Percentiles rank a stretch among this genome's conserved stretches.
phyloP scores from a whole-genome alignment of 2,329 filamentous ascomycete genomes.

The Colletotrichum liriopes region DNA sequence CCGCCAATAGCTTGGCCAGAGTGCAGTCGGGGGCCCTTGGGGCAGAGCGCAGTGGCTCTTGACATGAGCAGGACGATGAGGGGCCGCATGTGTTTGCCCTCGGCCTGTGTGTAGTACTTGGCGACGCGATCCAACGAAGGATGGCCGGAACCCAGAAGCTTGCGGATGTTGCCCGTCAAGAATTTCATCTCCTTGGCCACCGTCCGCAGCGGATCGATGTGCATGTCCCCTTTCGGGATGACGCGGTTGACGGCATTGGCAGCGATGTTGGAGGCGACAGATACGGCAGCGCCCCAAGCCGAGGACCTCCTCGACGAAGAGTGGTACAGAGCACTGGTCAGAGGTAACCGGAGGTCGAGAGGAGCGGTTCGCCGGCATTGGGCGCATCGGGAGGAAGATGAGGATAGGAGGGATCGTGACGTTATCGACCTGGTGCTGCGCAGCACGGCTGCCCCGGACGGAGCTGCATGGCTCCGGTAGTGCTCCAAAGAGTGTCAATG shows the following conservation, averaged over 20 bases:
- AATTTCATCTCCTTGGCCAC: slow-evolving; percentile 98
- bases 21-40: slow-evolving; percentile 67
- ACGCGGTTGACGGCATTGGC: slow-evolving; percentile 76
- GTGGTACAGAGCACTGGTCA: slow-evolving; percentile 59
- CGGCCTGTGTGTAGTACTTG: slow-evolving; percentile 97
- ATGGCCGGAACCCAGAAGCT: slow-evolving; percentile 94
- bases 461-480: slow-evolving; percentile 65
- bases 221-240: slow-evolving; percentile 74
- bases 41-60: slow-evolving; percentile 86
- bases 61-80: slow-evolving; percentile 98
- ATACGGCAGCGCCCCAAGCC: slow-evolving; percentile 83
- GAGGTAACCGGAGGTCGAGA: slow-evolving; percentile 53
- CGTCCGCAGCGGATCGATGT: slow-evolving; percentile 88
- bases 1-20: slow-evolving; percentile 59
- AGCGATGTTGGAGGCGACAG: slow-evolving; percentile 79
- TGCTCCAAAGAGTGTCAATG: slow-evolving; percentile 42
- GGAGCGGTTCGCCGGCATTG: slow-evolving; percentile 54
- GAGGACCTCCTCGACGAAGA: slow-evolving; percentile 66
- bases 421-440: slow-evolving; percentile 55
- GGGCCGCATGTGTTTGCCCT: slow-evolving; percentile 97
- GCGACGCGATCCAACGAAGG: slow-evolving; percentile 94
- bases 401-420: slow-evolving; percentile 41
- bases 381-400: slow-evolving; percentile 49
- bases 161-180: slow-evolving; percentile 91
- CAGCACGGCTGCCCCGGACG: slow-evolving; percentile 67